Evolutionary conservation across 208 protist species (phyloP), one percentile per base, ranked within the genome.

Genomic region (Hexamita inflata): DNA sequence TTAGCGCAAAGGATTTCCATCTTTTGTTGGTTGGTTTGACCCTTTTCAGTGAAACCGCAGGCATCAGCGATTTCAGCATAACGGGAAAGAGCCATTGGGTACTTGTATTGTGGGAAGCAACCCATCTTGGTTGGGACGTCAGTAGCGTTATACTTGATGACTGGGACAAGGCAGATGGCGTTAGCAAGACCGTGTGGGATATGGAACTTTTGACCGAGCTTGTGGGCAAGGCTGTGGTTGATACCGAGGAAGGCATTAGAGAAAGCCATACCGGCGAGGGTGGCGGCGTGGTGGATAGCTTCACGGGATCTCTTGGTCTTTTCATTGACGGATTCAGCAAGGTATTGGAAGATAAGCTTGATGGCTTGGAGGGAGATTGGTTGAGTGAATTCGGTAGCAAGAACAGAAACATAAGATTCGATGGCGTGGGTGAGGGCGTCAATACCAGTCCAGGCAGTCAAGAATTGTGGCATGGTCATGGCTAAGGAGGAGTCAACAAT

Each of bases 211-310:
- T 81, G 79, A 40, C 89, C 88, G 4, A 92, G 78, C 32, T 82
- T 79, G 78, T 92, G 88, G 35, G 89, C 87, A 7, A 86, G 77
- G 13, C 86, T 87, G 77, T 92, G 89, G 45, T 85, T 82, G 76
- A 89, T 83, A 78, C 87, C 89, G n/a, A 92, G 85, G 74, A 86
- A 87, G 0, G 86, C 84, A 39, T 88, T 89, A 29, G 87, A 86
- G 78, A 91, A 92, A 53, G 89, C 88, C 30, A 90, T 77, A 9
- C 89, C 89, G 49, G 83, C 88, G 19, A 90, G 82, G 64, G 85
- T 87, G 19, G 88, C 82, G 26, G 84, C 88, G 58, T 87, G 75
- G 73, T 87, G 82, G 85, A 92, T 90, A 0, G 9, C 57, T 73
- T 82, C 82, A 38, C 88, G 80, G 32, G 88, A 85, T 75, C 77